phyloP scores from a whole-genome alignment of 179 eudicot species.

The Carnegiea gigantea region DNA sequence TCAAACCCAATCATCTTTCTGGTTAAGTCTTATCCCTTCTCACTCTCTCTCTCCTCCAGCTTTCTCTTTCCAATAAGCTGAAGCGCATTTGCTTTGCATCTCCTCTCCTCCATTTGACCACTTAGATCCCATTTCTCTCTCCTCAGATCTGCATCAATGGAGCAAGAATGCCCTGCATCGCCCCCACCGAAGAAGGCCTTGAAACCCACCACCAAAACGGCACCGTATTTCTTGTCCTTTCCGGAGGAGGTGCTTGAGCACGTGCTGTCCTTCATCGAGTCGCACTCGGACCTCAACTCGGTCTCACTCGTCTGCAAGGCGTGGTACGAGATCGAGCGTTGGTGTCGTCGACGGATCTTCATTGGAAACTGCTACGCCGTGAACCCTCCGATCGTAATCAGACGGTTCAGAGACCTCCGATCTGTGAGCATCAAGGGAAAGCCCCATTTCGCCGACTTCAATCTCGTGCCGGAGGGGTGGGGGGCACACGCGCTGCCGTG shows the following conservation, averaged over 20 bases:
- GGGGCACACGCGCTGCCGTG: slow-evolving; percentile 71
- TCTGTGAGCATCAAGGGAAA: slow-evolving; percentile 79
- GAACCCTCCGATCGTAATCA: slow-evolving; percentile 45
- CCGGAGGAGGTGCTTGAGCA: slow-evolving; percentile 90
- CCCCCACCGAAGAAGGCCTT: slow-evolving; percentile 6
- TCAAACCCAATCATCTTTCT: slow-evolving; percentile 24
- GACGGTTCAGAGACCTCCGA: slow-evolving; percentile 65
- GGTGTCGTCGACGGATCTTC: slow-evolving; percentile 59
- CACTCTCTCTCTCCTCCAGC: slow-evolving; percentile 1
- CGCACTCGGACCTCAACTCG: slow-evolving; percentile 70
- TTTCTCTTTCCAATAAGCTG: too few species aligned
- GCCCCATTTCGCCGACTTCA: slow-evolving; percentile 95
- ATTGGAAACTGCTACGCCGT: slow-evolving; percentile 89
- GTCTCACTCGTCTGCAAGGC: slow-evolving; percentile 84
- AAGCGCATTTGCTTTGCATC: too few species aligned
- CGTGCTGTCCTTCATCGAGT: slow-evolving; percentile 59
- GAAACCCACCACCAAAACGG: neutral
- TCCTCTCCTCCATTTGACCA: slow-evolving; percentile 13
- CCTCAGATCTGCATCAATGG: slow-evolving; percentile 27
- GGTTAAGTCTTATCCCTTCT: neutral
- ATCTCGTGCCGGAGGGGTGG: slow-evolving; percentile 92
- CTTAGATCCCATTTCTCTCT: slow-evolving; percentile 20
- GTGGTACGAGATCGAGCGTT: slow-evolving; percentile 84
- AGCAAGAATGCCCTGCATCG: slow-evolving; percentile 4
- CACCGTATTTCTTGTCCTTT: slow-evolving; percentile 28